phyloP scores from a whole-genome alignment of 768 basidiomycete genomes.

The Kwoniella newhampshirensis region DNA sequence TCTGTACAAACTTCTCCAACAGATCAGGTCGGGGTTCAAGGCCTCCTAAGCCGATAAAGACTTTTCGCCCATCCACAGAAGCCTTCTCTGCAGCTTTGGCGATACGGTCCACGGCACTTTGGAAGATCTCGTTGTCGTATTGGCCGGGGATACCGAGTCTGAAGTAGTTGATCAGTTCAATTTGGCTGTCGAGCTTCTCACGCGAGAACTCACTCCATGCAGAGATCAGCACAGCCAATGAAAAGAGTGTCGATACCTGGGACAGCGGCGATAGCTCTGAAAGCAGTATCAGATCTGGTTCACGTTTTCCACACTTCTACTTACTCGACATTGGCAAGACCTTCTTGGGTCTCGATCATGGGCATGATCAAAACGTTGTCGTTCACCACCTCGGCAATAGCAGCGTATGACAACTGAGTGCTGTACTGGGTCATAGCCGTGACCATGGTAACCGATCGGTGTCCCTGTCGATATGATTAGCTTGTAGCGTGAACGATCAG shows the following conservation, averaged over 20 bases:
- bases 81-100: conserved; percentile 28
- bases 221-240: conserved; percentile 35
- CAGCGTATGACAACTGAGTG: conserved; percentile 23
- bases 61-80: conserved; percentile 21
- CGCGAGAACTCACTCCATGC: conserved; percentile 28
- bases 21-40: conserved; percentile 36
- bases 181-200: background rate
- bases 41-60: conserved; percentile 39
- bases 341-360: conserved; percentile 39
- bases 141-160: conserved; percentile 45
- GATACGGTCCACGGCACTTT: conserved; percentile 26
- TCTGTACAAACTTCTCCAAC: conserved; percentile 32
- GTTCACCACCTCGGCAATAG: conserved; percentile 26
- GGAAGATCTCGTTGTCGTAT: conserved; percentile 26
- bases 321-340: conserved; percentile 33
- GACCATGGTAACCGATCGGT: conserved; percentile 28
- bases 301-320: background rate
- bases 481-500: too few relatives aligned
- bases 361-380: conserved; percentile 33
- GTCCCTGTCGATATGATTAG: too few relatives aligned
- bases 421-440: conserved; percentile 22
- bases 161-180: background rate
- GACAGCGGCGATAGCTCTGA: conserved; percentile 40
- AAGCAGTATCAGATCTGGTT: background rate
- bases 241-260: conserved; percentile 36